These are phyloP conservation scores for Pseudotulostoma volvatum DNA, from an alignment of 495 filamentous ascomycete species.

Conservation along the genomic window DNA sequence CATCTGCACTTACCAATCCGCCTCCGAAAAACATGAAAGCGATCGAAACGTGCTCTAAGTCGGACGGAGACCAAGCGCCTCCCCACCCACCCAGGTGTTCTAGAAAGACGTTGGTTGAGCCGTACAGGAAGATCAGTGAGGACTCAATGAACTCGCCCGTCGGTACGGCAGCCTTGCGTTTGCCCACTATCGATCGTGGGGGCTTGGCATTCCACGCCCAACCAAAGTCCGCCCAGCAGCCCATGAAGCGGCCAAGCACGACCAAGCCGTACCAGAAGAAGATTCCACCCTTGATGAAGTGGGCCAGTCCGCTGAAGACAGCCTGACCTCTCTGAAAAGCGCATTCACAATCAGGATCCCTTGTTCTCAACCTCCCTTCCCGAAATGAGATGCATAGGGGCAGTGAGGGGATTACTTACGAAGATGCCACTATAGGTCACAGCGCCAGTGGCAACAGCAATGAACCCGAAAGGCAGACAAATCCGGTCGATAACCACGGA, in stretches of 20 bases:
- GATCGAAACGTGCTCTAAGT: slow-evolving; percentile 88
- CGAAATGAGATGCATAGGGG: too few species aligned
- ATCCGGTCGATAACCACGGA: slow-evolving; percentile 46
- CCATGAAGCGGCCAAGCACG: slow-evolving; percentile 78
- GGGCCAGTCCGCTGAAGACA: slow-evolving; percentile 76
- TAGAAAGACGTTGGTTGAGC: slow-evolving; percentile 77
- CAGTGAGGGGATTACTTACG: slow-evolving; percentile 26
- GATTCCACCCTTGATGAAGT: slow-evolving; percentile 93
- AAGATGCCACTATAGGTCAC: slow-evolving; percentile 58
- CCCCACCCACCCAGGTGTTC: slow-evolving; percentile 71
- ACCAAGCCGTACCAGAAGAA: slow-evolving; percentile 91
- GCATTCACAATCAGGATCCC: too few species aligned
- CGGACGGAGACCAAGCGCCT: slow-evolving; percentile 51
- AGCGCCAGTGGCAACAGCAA: slow-evolving; percentile 44
- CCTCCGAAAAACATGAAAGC: slow-evolving; percentile 89
- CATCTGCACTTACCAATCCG: slow-evolving; percentile 65
- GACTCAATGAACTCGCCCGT: slow-evolving; percentile 83
- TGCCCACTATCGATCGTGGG: slow-evolving; percentile 30
- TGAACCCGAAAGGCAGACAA: slow-evolving; percentile 48
- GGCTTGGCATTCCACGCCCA: slow-evolving; percentile 95
- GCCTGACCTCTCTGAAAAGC: slow-evolving; percentile 39
- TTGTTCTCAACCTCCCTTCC: too few species aligned
- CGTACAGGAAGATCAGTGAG: slow-evolving; percentile 76
- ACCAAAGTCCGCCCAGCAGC: slow-evolving; percentile 77
- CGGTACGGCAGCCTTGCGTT: slow-evolving; percentile 41